phyloP scores from a whole-genome alignment of 768 basidiomycete genomes.

The Daedaleopsis sinensis region DNA sequence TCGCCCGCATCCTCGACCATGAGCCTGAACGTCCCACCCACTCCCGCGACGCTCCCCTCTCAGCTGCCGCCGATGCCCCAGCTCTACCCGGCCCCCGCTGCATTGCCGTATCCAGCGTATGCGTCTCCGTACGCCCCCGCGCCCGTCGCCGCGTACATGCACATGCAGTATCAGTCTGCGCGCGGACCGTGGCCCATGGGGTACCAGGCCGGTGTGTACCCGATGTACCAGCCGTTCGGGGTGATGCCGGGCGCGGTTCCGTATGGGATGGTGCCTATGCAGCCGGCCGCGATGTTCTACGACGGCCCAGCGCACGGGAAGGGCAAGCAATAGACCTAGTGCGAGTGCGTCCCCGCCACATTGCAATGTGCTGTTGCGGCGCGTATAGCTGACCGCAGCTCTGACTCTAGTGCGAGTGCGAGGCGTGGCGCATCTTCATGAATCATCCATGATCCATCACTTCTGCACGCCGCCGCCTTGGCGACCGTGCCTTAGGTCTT shows the following conservation, averaged over 20 bases:
- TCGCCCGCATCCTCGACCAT: slow-evolving; percentile 9
- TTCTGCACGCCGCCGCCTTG: not conserved
- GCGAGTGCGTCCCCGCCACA: not conserved
- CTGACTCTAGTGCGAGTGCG: not conserved
- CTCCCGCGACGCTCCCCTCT: not conserved
- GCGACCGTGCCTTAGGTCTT: not conserved
- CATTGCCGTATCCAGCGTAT: slow-evolving; percentile 10
- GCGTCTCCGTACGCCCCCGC: slow-evolving; percentile 5
- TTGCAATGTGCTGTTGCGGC: not conserved
- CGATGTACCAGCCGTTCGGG: slow-evolving; percentile 16
- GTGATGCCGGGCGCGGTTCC: slow-evolving; percentile 11
- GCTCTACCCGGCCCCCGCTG: not conserved
- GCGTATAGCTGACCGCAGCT: not conserved
- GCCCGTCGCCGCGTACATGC: slow-evolving; percentile 12
- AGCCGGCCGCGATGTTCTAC: slow-evolving; percentile 10
- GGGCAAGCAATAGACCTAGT: slow-evolving; percentile 5
- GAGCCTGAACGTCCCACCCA: slow-evolving; percentile 2
- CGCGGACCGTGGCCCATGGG: slow-evolving; percentile 17
- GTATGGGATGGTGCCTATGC: slow-evolving; percentile 15
- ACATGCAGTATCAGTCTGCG: slow-evolving; percentile 17
- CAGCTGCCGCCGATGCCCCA: not conserved
- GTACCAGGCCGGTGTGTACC: slow-evolving; percentile 18
- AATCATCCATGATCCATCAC: not conserved
- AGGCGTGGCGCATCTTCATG: not conserved
- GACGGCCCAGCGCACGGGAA: not conserved